A percentile compares a stretch with the other conserved stretches of the same genome.
phyloP scores from a whole-genome alignment of 202 grass and related monocot genomes.

The Cymbopogon flexuosus region DNA sequence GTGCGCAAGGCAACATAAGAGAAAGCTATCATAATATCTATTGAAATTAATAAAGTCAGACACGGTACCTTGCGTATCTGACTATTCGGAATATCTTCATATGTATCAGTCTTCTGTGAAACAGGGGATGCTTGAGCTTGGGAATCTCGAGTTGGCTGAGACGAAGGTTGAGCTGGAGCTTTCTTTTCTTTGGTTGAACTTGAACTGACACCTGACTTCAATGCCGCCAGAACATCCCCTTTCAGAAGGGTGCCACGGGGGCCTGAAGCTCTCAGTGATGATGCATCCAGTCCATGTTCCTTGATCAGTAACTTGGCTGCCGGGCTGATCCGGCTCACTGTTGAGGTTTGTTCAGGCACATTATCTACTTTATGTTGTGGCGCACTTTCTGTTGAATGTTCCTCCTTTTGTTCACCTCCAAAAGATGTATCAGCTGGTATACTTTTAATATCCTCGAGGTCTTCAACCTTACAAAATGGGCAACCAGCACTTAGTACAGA shows the following conservation, averaged over 20 bases:
- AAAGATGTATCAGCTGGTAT: constrained; percentile 68
- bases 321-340: constrained; percentile 69
- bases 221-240: constrained; percentile 72
- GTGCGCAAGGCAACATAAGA: not conserved
- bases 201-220: constrained; percentile 56
- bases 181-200: constrained; percentile 48
- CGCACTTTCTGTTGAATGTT: constrained; percentile 42
- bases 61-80: constrained; percentile 86
- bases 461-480: constrained; percentile 73
- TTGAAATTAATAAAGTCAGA: constrained; percentile 19
- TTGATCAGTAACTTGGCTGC: constrained; percentile 87
- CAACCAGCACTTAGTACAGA: constrained; percentile 1
- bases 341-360: constrained; percentile 38
- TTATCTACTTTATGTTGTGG: constrained; percentile 35
- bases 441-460: constrained; percentile 62
- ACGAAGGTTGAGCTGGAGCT: constrained; percentile 32
- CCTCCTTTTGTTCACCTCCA: constrained; percentile 49
- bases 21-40: not conserved
- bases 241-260: constrained; percentile 95
- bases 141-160: constrained; percentile 39
- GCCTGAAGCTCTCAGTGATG: constrained; percentile 74
- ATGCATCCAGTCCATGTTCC: constrained; percentile 59
- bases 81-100: constrained; percentile 79
- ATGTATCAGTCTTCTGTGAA: constrained; percentile 36
- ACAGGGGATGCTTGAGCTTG: constrained; percentile 33